These are phyloP conservation scores for Claviceps maximensis DNA, from an alignment of 2,329 filamentous ascomycete species.

Conservation along the genomic window DNA sequence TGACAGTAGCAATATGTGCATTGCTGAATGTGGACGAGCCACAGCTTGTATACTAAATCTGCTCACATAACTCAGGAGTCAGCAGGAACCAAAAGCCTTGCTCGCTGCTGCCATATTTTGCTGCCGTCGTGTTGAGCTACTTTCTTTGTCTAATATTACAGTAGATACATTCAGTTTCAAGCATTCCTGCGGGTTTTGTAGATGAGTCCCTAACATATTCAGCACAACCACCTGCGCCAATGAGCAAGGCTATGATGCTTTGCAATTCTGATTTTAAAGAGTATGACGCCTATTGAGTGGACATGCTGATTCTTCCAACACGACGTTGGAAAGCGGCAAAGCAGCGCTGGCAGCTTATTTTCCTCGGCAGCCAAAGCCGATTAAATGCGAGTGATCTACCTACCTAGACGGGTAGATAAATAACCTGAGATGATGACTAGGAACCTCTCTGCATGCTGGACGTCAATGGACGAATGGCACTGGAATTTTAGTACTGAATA, in stretches of 20 bases:
- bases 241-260: not conserved
- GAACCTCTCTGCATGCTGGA: not conserved
- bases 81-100: not conserved
- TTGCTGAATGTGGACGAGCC: not conserved
- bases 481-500: not conserved
- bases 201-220: not conserved
- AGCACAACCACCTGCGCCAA: not conserved
- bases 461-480: not conserved
- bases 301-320: not conserved
- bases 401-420: not conserved
- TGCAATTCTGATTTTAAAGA: not conserved
- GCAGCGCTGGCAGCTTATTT: not conserved
- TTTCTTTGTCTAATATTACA: not conserved
- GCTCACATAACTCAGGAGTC: not conserved
- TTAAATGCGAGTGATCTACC: not conserved
- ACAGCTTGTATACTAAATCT: not conserved
- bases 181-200: not conserved
- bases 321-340: not conserved
- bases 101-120: not conserved
- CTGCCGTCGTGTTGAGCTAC: not conserved
- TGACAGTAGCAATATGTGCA: not conserved
- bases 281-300: too few species aligned
- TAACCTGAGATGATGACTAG: not conserved
- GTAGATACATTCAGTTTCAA: not conserved
- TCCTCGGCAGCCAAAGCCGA: not conserved